Conservation (phyloP, 106 monocot species). For the Gastrodia elata region DNA sequence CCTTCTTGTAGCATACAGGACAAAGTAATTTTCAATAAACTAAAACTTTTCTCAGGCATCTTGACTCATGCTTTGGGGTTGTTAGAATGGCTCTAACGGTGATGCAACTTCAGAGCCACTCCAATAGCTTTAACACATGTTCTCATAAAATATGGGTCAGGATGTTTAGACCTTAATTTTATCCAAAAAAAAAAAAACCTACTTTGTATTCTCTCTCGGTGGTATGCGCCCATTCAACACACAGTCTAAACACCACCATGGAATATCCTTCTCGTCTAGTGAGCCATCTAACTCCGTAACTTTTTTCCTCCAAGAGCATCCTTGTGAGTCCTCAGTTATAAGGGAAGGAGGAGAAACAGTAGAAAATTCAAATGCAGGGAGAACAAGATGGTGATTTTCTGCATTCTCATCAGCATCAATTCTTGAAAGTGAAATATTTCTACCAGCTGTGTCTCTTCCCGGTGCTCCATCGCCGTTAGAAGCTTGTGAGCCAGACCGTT, state of each 20-base stretch:
- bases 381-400: constrained; percentile 43
- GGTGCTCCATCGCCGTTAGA: constrained; percentile 46
- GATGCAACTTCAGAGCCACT: too few relatives aligned
- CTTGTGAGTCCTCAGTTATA: constrained; percentile 81
- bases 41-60: too few relatives aligned
- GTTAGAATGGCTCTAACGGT: too few relatives aligned
- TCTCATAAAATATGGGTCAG: too few relatives aligned
- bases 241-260: constrained; percentile 92
- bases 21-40: too few relatives aligned
- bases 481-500: constrained; percentile 41
- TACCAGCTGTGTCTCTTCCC: constrained; percentile 38
- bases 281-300: constrained; percentile 75
- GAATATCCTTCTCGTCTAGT: constrained; percentile 88
- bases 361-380: constrained; percentile 75
- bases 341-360: constrained; percentile 72
- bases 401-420: constrained; percentile 53
- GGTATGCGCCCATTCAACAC: constrained; percentile 63
- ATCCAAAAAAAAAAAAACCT: constrained; percentile 8
- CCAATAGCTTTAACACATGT: too few relatives aligned
- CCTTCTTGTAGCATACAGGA: too few relatives aligned
- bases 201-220: constrained; percentile 84
- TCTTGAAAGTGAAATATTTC: constrained; percentile 50
- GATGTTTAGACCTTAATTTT: too few relatives aligned
- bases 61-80: too few relatives aligned
- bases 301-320: constrained; percentile 93